phyloP scores from a whole-genome alignment of 257 asterid species.

The Solanum corneliomulleri region DNA sequence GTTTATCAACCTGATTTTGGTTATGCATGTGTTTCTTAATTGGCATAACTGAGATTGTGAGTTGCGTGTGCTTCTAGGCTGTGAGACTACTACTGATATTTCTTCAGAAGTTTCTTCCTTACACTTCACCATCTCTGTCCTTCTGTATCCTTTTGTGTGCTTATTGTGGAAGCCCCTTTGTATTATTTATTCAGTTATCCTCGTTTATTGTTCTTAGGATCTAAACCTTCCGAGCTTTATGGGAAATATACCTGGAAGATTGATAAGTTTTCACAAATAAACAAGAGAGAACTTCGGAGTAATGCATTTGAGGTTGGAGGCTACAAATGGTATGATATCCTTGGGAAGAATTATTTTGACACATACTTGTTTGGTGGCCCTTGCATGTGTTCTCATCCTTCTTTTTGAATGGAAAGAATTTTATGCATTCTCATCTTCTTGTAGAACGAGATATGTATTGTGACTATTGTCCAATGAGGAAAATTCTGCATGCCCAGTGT shows the following conservation, averaged over 20 bases:
- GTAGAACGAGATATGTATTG: background rate
- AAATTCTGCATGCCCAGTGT: background rate
- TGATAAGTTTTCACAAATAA: constrained; percentile 37
- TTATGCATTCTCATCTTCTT: background rate
- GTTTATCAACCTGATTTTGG: background rate
- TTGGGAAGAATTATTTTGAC: background rate
- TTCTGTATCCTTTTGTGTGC: background rate
- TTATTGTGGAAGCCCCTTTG: background rate
- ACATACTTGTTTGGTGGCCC: background rate
- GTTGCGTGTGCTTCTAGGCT: background rate
- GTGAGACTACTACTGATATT: background rate
- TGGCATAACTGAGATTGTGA: background rate
- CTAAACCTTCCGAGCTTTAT: constrained; percentile 28
- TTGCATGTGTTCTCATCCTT: background rate
- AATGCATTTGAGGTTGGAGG: constrained; percentile 38
- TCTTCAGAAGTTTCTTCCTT: background rate
- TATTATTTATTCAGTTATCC: background rate
- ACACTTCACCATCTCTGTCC: background rate
- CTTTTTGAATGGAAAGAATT: background rate
- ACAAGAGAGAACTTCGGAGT: constrained; percentile 46
- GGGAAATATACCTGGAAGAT: constrained; percentile 45
- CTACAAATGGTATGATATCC: constrained; percentile 32
- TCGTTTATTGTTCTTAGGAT: constrained; percentile 16
- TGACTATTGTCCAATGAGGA: background rate
- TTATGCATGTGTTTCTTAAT: background rate